Percentiles rank a stretch among this genome's conserved stretches.
phyloP scores from a whole-genome alignment of 2,329 filamentous ascomycete species.

The Aspergillus clavatus region DNA sequence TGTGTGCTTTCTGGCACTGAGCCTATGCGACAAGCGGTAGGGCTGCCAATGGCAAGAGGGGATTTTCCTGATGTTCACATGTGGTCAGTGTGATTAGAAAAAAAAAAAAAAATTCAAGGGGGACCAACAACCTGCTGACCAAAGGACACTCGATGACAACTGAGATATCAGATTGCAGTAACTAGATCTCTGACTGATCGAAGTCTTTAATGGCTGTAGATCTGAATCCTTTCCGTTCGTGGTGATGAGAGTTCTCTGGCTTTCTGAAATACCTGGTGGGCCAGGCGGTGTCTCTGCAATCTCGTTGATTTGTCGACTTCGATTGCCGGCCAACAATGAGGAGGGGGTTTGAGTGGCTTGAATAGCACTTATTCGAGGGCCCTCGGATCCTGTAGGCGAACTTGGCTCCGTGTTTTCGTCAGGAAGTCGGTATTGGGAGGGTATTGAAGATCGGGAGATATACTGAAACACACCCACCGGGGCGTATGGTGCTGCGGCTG shows the following conservation, averaged over 20 bases:
- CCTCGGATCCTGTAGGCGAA: background rate
- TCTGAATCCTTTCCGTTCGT: background rate
- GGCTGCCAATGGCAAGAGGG: background rate
- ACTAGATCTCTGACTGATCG: background rate
- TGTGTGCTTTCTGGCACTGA: slow-evolving; percentile 3
- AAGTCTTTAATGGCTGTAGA: slow-evolving; percentile 1
- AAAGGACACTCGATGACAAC: background rate
- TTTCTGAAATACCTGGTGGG: slow-evolving; percentile 1
- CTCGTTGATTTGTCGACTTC: slow-evolving; percentile 8
- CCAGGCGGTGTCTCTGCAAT: slow-evolving; percentile 20
- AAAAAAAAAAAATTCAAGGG: background rate
- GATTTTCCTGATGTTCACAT: background rate
- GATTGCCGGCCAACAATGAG: background rate
- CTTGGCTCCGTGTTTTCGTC: slow-evolving; percentile 8
- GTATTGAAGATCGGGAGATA: slow-evolving; percentile 9
- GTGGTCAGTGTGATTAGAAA: background rate
- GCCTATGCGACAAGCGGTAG: background rate
- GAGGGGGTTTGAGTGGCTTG: background rate
- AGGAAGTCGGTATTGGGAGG: slow-evolving; percentile 13
- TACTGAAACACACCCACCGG: slow-evolving; percentile 10
- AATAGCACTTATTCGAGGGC: background rate
- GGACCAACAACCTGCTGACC: slow-evolving; percentile 2
- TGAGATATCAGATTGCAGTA: slow-evolving; percentile 6
- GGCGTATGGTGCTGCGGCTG: background rate
- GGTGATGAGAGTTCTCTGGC: background rate